phyloP scores from a whole-genome alignment of 805 yeast genomes.

The Millerago galiae region DNA sequence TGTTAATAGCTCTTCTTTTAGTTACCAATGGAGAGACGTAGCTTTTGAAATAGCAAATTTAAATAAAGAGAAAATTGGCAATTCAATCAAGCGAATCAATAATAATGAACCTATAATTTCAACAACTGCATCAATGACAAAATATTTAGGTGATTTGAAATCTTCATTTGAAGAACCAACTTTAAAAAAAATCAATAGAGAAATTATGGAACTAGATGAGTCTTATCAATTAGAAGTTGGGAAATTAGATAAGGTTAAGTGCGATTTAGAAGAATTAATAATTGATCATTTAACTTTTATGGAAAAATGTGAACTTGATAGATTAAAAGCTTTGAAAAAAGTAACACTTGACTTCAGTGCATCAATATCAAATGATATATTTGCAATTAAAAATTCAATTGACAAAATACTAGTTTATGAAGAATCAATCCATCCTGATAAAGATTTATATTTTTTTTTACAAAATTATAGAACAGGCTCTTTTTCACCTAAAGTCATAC shows the following conservation, averaged over 20 bases:
- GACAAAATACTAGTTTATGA: slow-evolving; percentile 60
- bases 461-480: slow-evolving; percentile 68
- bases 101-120: slow-evolving; percentile 22
- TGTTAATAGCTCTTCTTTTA: slow-evolving; percentile 67
- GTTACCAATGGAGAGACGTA: slow-evolving; percentile 74
- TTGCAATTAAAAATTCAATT: slow-evolving; percentile 48
- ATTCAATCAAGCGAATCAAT: background rate
- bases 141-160: slow-evolving; percentile 20
- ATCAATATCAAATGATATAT: slow-evolving; percentile 53
- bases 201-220: slow-evolving; percentile 51
- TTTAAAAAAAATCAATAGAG: slow-evolving; percentile 45
- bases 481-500: slow-evolving; percentile 63
- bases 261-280: slow-evolving; percentile 66
- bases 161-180: slow-evolving; percentile 42
- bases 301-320: slow-evolving; percentile 78
- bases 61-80: background rate
- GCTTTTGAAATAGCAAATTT: slow-evolving; percentile 51
- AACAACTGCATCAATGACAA: slow-evolving; percentile 11
- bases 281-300: slow-evolving; percentile 68
- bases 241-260: slow-evolving; percentile 58
- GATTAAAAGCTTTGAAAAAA: slow-evolving; percentile 69
- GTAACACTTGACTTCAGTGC: slow-evolving; percentile 69
- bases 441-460: slow-evolving; percentile 59
- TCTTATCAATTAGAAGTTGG: slow-evolving; percentile 48
- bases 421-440: slow-evolving; percentile 63